Conservation (phyloP, 23 red algal species). For the Rhodosorus marinus region DNA sequence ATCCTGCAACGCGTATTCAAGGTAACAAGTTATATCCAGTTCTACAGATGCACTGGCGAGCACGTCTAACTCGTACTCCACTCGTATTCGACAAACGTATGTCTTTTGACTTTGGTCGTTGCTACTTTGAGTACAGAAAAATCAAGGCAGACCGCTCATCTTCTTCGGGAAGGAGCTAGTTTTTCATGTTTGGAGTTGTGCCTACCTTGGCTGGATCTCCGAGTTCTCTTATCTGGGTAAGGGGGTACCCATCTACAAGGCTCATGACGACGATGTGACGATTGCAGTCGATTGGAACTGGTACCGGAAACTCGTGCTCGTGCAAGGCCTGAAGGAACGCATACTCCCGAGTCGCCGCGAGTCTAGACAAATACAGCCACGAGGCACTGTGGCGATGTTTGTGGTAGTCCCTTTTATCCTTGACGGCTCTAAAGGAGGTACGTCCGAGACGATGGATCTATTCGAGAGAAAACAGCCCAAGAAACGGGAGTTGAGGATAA, state of each 20-base stretch:
- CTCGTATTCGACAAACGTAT: too few relatives aligned
- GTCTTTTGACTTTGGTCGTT: too few relatives aligned
- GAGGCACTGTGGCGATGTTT: conserved; percentile 44
- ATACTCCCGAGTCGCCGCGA: conserved; percentile 81
- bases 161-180: too few relatives aligned
- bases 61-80: too few relatives aligned
- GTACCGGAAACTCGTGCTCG: conserved; percentile 50
- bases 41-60: too few relatives aligned
- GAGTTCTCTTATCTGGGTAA: conserved; percentile 29
- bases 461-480: too few relatives aligned
- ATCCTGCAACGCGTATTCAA: too few relatives aligned
- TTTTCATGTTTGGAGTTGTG: conserved; percentile 8
- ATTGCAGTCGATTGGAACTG: conserved; percentile 56
- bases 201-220: conserved; percentile 1
- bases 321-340: conserved; percentile 59
- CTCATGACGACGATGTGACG: conserved; percentile 77
- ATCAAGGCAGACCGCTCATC: too few relatives aligned
- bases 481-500: too few relatives aligned
- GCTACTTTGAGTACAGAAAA: too few relatives aligned
- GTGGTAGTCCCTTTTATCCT: conserved; percentile 68
- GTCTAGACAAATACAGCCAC: conserved; percentile 84
- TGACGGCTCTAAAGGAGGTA: conserved; percentile 73
- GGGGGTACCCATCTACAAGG: conserved; percentile 25
- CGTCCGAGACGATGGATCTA: conserved; percentile 89
- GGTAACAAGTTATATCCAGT: too few relatives aligned